Percentiles rank a stretch among this genome's conserved stretches.
Conservation (phyloP, 2,329 filamentous ascomycete genomes). For the Colletotrichum falcatum region DNA sequence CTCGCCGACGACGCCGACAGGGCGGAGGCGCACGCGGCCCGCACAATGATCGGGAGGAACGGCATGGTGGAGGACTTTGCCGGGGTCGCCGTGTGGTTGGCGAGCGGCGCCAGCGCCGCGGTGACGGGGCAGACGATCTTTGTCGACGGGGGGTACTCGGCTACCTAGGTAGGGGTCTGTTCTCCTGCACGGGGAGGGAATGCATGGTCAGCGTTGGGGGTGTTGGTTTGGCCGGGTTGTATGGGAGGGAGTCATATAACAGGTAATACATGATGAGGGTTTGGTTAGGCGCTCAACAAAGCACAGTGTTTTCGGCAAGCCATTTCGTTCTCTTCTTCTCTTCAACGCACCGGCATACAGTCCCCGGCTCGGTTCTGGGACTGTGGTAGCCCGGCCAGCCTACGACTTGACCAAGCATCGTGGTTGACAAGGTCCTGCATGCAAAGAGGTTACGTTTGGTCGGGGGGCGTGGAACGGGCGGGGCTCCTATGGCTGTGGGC, state of each 20-base stretch:
- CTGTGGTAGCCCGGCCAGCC: not conserved
- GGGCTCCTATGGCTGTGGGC: not conserved
- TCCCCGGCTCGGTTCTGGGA: not conserved
- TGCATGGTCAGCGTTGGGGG: not conserved
- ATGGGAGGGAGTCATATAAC: too few relatives aligned
- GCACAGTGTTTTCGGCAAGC: not conserved
- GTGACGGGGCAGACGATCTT: constrained; percentile 52
- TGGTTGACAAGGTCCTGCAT: not conserved
- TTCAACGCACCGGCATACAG: not conserved
- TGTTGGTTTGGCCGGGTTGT: not conserved
- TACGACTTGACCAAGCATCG: not conserved
- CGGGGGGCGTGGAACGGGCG: not conserved
- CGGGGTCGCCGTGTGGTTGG: constrained; percentile 47
- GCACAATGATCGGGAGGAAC: constrained; percentile 50
- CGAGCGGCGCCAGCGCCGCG: constrained; percentile 48
- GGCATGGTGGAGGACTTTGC: constrained; percentile 49
- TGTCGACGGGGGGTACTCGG: constrained; percentile 52
- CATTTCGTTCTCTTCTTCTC: not conserved
- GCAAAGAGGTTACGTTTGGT: not conserved
- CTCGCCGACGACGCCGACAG: constrained; percentile 45
- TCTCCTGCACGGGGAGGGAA: not conserved
- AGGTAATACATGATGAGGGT: not conserved
- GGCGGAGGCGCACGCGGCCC: constrained; percentile 44
- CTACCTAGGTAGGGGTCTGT: constrained; percentile 37
- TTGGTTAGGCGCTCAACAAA: not conserved